These are phyloP conservation scores for Fusarium redolens DNA, from an alignment of 2,329 filamentous ascomycete genomes.

Conservation along the genomic window DNA sequence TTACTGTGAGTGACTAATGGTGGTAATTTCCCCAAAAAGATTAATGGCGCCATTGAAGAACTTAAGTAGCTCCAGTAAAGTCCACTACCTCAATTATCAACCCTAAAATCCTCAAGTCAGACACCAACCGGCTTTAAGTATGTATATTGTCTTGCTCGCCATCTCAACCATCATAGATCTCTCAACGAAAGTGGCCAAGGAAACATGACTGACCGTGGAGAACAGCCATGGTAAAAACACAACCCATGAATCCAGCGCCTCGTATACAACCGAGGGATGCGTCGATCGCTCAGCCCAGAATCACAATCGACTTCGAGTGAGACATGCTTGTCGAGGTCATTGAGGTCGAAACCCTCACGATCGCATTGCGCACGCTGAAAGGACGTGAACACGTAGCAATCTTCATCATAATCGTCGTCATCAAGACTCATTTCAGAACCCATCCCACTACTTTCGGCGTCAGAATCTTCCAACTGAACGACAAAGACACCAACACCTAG, in stretches of 20 bases:
- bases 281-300: accelerated
- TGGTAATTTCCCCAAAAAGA: not conserved
- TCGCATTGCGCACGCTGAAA: not conserved
- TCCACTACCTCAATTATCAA: no score
- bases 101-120: no score
- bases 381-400: not conserved
- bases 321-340: not conserved
- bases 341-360: not conserved
- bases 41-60: not conserved
- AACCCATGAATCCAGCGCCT: not conserved
- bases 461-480: not conserved
- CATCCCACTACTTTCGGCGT: not conserved
- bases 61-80: no score
- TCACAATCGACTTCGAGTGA: not conserved
- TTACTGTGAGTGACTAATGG: accelerated
- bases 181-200: accelerated
- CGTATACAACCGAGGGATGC: not conserved
- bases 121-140: no score
- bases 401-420: accelerated
- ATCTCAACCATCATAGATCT: not conserved
- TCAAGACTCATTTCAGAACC: not conserved
- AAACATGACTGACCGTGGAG: accelerated
- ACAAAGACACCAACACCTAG: not conserved
- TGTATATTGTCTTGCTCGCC: no score
- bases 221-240: not conserved